Conservation (phyloP, 2,329 filamentous ascomycete genomes). For the Epichloe sibirici region DNA sequence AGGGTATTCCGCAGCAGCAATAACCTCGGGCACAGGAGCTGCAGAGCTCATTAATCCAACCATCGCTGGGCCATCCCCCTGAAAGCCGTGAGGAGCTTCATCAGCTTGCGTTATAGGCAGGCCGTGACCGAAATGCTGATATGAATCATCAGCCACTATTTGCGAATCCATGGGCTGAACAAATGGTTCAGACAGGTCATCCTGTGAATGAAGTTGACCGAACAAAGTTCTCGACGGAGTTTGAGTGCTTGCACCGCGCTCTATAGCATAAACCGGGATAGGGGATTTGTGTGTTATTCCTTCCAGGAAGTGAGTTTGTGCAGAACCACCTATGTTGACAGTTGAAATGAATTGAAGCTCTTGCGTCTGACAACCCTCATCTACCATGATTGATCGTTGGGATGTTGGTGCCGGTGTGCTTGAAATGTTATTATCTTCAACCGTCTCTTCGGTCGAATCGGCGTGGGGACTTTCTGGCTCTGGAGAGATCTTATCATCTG, state of each 20-base stretch:
- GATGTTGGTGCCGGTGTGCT: not conserved
- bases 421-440: not conserved
- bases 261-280: not conserved
- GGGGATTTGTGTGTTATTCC: slow-evolving; percentile 7
- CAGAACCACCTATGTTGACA: slow-evolving; percentile 16
- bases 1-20: not conserved
- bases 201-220: not conserved
- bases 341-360: slow-evolving; percentile 17
- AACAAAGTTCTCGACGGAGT: slow-evolving; percentile 9
- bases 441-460: slow-evolving; percentile 6
- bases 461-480: slow-evolving; percentile 14
- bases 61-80: not conserved
- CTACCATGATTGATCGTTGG: slow-evolving; percentile 18
- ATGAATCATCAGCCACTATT: not conserved
- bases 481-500: slow-evolving; percentile 35
- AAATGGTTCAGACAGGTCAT: not conserved
- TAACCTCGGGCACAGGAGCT: not conserved
- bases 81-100: not conserved
- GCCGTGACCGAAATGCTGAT: slow-evolving; percentile 2
- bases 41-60: not conserved
- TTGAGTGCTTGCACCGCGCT: not conserved
- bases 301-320: slow-evolving; percentile 12
- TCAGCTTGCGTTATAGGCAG: not conserved
- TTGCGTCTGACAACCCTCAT: slow-evolving; percentile 24
- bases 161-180: not conserved